A percentile compares a stretch with the other conserved stretches of the same genome.
phyloP scores from a whole-genome alignment of 208 protist genomes.

The Trypanosoma mega region DNA sequence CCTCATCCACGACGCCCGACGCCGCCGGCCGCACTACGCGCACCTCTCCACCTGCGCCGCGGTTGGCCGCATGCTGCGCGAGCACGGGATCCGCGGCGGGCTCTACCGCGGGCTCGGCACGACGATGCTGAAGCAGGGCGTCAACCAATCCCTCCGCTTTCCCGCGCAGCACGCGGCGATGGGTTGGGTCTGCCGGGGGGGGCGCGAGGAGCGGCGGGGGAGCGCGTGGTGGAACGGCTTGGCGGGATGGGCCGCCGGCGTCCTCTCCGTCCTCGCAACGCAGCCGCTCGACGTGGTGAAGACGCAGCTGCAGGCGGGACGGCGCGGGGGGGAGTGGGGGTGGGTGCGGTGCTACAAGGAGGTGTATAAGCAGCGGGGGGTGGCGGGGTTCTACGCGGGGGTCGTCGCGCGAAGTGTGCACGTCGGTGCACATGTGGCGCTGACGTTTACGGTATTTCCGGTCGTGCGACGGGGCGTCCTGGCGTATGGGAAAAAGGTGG shows the following conservation, averaged over 20 bases:
- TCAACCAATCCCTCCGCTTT: slow-evolving; percentile 29
- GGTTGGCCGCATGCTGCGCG: slow-evolving; percentile 10
- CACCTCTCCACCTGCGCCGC: slow-evolving; percentile 4
- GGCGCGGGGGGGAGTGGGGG: too few species aligned
- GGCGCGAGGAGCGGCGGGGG: neutral
- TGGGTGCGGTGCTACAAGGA: neutral
- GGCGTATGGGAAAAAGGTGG: neutral
- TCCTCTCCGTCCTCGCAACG: slow-evolving; percentile 24
- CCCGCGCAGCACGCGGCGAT: slow-evolving; percentile 20
- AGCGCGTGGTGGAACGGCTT: slow-evolving; percentile 28
- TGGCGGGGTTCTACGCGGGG: slow-evolving; percentile 17
- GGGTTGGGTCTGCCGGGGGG: slow-evolving; percentile 8
- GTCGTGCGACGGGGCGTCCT: neutral
- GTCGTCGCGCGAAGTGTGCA: slow-evolving; percentile 12
- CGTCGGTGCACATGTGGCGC: slow-evolving; percentile 10
- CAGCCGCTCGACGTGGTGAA: slow-evolving; percentile 34
- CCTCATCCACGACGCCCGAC: slow-evolving; percentile 19
- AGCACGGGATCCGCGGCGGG: slow-evolving; percentile 12
- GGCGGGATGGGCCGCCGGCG: slow-evolving; percentile 22
- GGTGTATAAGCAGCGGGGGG: slow-evolving; percentile 5
- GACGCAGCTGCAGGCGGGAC: slow-evolving; percentile 27
- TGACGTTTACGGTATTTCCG: slow-evolving; percentile 8
- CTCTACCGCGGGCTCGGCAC: slow-evolving; percentile 29
- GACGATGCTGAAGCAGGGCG: slow-evolving; percentile 29
- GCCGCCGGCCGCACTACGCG: neutral